Evolutionary conservation across 768 basidiomycete species (phyloP), one percentile per base, ranked within the genome.

Genomic region (Boletus rufocinnamomeus): DNA sequence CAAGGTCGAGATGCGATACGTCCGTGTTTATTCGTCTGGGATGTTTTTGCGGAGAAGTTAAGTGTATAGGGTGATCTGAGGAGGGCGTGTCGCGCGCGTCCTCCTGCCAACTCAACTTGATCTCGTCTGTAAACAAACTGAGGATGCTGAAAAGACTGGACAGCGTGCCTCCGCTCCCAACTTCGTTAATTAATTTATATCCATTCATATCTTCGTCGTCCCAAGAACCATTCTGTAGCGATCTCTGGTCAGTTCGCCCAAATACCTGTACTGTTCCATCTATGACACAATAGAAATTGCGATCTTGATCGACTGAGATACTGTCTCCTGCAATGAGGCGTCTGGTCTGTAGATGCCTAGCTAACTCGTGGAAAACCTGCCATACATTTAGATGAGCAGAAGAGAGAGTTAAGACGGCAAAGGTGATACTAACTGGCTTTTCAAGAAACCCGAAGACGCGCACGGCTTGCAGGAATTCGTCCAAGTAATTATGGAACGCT

Each of bases 231-330:
- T 81, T 81, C 52, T 75, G 77, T 32, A 80, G 78, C 13, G 76
- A 67, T 14, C 76, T 75, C 61, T 83, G 80, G 6, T 84, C 85
- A 1, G 87, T 85, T 58, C 84, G 83, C 17, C 92, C 92, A 70
- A 84, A 97, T 13, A 98, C 93, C 68, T 99, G 93, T 16, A 96
- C 96, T 60, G 83, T 89, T n/a, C 97, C 97, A 71, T 99, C 97
- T 34, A 98, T 89, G 35, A 99, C 96, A 70, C 94, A 98, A 74
- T 98, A 98, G 75, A 99, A 99, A 62, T 88, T 94, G 67, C 93
- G 93, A 76, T 98, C 91, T 68, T 91, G 83, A 64, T 95, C 90
- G 4, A 98, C 82, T 30, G 91, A 89, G 58, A 98, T 82, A 51
- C 91, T 96, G 66, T 99, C 97, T 5, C 97, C 96, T 6, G 97